A percentile compares a stretch with the other conserved stretches of the same genome.
These are phyloP conservation scores for Trichosporon sp. DNA, from an alignment of 1,284 basidiomycete species.

Conservation along the genomic window DNA sequence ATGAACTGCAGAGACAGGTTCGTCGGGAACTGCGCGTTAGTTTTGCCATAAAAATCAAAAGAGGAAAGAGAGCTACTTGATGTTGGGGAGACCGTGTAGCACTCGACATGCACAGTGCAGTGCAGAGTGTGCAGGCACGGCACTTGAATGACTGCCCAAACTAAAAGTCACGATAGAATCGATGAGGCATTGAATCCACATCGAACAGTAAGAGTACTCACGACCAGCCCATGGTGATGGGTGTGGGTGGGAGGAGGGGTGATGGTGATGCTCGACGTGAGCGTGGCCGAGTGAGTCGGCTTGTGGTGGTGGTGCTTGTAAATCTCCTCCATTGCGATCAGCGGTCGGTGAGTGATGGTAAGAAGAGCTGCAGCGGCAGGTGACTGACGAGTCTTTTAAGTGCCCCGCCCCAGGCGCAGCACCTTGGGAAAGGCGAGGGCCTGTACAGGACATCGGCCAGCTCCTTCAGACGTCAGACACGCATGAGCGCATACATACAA, in stretches of 20 bases:
- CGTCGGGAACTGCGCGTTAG: not conserved
- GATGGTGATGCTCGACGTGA: conserved; percentile 3
- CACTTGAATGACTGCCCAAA: too few species aligned
- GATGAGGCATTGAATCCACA: too few species aligned
- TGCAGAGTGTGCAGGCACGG: too few species aligned
- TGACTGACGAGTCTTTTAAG: not conserved
- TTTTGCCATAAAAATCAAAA: too few species aligned
- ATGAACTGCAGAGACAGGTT: conserved; percentile 1
- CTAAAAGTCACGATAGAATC: not conserved
- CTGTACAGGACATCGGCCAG: too few species aligned
- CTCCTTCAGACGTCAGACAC: not conserved
- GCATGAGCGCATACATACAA: not conserved
- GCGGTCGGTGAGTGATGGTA: not conserved
- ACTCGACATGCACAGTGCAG: too few species aligned
- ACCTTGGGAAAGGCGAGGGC: too few species aligned
- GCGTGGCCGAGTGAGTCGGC: conserved; percentile 2
- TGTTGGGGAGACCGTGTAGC: too few species aligned
- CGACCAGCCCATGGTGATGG: not conserved
- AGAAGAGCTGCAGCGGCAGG: not conserved
- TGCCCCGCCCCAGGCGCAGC: not conserved
- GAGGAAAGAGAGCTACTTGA: too few species aligned
- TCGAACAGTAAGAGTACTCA: not conserved
- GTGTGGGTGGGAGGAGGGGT: conserved; percentile 5
- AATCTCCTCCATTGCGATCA: not conserved
- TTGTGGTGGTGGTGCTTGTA: conserved; percentile 1